Conservation (phyloP, 2,329 filamentous ascomycete species). For the Epichloe festucae region DNA sequence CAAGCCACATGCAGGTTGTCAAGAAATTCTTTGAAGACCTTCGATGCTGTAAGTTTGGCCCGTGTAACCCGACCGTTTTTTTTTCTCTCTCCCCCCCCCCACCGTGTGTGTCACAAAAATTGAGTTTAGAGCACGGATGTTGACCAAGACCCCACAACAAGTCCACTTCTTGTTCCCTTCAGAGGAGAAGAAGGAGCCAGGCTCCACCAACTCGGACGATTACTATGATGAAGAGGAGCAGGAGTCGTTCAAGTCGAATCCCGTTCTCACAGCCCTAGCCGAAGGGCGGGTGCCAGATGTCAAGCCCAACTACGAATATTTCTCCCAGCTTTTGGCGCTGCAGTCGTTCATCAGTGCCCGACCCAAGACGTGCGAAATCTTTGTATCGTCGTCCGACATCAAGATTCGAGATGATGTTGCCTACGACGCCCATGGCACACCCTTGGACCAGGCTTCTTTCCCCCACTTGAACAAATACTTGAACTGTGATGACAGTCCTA, state of each 20-base stretch:
- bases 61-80: neutral
- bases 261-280: constrained; percentile 48
- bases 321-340: constrained; percentile 40
- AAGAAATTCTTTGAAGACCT: constrained; percentile 53
- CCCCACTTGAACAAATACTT: constrained; percentile 45
- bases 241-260: constrained; percentile 50
- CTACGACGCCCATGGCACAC: constrained; percentile 29
- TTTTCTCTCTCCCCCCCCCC: neutral
- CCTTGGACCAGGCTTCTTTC: constrained; percentile 34
- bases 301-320: constrained; percentile 50
- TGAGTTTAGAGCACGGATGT: neutral
- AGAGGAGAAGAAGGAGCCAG: constrained; percentile 40
- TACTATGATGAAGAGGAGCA: constrained; percentile 30
- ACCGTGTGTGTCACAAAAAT: neutral
- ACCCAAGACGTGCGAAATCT: constrained; percentile 47
- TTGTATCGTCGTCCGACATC: constrained; percentile 40
- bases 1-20: constrained; percentile 58
- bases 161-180: constrained; percentile 49
- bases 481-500: constrained; percentile 37
- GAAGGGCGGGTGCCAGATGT: constrained; percentile 44
- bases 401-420: constrained; percentile 36
- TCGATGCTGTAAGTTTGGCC: constrained; percentile 42
- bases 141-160: constrained; percentile 19
- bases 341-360: constrained; percentile 40
- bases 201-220: constrained; percentile 49